Percentiles rank a stretch among this genome's conserved stretches.
Conservation (phyloP, 2,329 filamentous ascomycete genomes). For the Exophiala calicioides region DNA sequence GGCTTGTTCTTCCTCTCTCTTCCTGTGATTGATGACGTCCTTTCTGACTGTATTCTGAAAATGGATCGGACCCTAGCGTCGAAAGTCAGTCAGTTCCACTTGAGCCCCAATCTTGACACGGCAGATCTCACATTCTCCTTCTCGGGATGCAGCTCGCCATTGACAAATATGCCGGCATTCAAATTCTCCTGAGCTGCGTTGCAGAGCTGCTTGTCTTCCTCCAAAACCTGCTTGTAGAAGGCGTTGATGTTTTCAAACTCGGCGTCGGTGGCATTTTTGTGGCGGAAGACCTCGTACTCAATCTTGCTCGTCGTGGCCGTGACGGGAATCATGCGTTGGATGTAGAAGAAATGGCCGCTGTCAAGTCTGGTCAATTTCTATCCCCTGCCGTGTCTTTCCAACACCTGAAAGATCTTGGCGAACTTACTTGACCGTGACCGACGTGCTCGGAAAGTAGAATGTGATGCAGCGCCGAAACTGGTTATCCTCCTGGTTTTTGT, state of each 20-base stretch:
- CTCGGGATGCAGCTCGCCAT: conserved; percentile 60
- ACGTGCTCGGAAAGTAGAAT: no score
- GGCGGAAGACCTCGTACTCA: conserved; percentile 64
- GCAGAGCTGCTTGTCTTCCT: conserved; percentile 64
- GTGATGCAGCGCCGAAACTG: no score
- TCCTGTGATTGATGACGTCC: conserved; percentile 48
- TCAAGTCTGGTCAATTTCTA: conserved; percentile 1
- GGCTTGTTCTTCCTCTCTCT: conserved; percentile 43
- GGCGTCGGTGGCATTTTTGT: conserved; percentile 59
- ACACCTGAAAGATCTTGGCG: no score
- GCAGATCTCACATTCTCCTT: no score
- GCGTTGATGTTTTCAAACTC: conserved; percentile 59
- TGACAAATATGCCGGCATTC: conserved; percentile 60
- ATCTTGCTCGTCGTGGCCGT: conserved; percentile 52
- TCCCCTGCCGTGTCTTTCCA: no score
- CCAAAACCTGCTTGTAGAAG: conserved; percentile 65
- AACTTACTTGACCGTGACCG: no score
- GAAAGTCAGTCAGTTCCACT: no score
- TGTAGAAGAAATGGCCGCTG: conserved; percentile 17
- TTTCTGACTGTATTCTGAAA: conserved; percentile 58
- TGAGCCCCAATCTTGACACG: no score
- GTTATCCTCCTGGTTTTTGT: no score
- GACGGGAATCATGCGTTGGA: conserved; percentile 17
- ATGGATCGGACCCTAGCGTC: conserved; percentile 50
- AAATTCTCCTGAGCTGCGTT: conserved; percentile 60